Evolutionary conservation across 2,329 filamentous ascomycete species (phyloP), one percentile per base, ranked within the genome.

Genomic region (Talaromyces sp.): DNA sequence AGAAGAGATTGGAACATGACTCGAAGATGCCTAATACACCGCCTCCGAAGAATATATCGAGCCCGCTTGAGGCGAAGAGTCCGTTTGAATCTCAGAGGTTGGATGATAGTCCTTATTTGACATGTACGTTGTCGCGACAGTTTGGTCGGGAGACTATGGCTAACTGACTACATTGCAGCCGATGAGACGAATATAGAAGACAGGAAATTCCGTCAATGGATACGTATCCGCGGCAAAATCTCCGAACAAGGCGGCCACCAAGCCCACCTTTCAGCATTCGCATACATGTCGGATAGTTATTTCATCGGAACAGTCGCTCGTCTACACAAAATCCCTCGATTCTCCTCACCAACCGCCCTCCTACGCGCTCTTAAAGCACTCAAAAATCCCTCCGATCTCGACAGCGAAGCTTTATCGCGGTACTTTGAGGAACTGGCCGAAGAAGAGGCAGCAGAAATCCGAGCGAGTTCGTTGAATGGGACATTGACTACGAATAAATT

Each of bases 231-330:
- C 38, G 93, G 93, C 36, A 83, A 78, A 65, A 95, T 98, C 72
- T 90, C 89, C 49, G 83, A 85, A 0, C 83, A 83, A 3, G 92
- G 91, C 22, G 92, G 92, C 1, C 87, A 89, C 69, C 86, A 90
- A 72, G 92, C 93, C 11, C 93, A 98, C 75, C 82, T 97, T 40
- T 90, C 87, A 43, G 95, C 95, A 8, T 83, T 99, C 68, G 94
- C 94, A 27, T 99, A 98, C 81, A 91, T 98, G 82, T 92, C 89
- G 29, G 94, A 98, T 79, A 91, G 86, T 74, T 95, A 91, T 80
- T 98, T 99, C 79, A 93, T 98, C 76, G 93, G 91, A 45, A 97
- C 93, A 1, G 87, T 97, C 7, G 84, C 89, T 31, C 87, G 92
- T 22, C 89, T 93, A 63, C 93, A 97, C 77, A 85, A 87, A 65